These are phyloP conservation scores for Geotrichum bryndzae DNA, from an alignment of 1,139 yeast genomes.

Conservation along the genomic window DNA sequence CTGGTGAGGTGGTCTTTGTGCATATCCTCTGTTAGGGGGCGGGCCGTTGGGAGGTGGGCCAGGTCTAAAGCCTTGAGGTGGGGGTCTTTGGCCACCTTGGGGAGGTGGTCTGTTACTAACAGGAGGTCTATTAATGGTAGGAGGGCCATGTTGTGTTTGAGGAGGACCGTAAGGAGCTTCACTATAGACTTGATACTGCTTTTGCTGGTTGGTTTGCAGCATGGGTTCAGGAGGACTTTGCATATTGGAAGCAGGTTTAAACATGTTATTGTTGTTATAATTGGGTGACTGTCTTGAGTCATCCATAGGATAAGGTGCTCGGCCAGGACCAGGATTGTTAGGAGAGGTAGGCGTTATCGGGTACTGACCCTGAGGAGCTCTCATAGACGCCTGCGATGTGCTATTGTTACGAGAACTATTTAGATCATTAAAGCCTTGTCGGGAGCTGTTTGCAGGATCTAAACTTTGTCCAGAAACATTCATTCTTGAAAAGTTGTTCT, in stretches of 20 bases:
- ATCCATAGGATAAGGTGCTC: background rate
- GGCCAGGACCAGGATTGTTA: background rate
- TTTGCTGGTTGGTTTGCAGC: slow-evolving; percentile 6
- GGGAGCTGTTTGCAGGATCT: background rate
- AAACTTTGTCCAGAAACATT: background rate
- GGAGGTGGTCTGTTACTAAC: background rate
- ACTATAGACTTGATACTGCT: slow-evolving; percentile 6
- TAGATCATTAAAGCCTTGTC: background rate
- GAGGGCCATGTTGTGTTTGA: background rate
- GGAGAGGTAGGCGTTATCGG: background rate
- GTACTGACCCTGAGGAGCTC: background rate
- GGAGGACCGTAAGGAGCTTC: slow-evolving; percentile 5
- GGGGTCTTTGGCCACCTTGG: background rate
- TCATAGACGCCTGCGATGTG: background rate
- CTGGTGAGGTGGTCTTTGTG: slow-evolving; percentile 6
- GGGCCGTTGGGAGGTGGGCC: background rate
- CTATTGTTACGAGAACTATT: background rate
- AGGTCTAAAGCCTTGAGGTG: background rate
- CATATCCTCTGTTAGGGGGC: background rate
- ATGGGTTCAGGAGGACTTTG: background rate
- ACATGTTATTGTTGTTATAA: background rate
- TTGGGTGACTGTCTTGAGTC: background rate
- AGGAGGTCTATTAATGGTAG: background rate
- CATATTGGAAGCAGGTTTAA: background rate
- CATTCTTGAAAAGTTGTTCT: background rate